Evolutionary conservation across 306 rosid genomes (phyloP), one percentile per base, ranked within the genome.

Genomic region (Biancaea sappan): DNA sequence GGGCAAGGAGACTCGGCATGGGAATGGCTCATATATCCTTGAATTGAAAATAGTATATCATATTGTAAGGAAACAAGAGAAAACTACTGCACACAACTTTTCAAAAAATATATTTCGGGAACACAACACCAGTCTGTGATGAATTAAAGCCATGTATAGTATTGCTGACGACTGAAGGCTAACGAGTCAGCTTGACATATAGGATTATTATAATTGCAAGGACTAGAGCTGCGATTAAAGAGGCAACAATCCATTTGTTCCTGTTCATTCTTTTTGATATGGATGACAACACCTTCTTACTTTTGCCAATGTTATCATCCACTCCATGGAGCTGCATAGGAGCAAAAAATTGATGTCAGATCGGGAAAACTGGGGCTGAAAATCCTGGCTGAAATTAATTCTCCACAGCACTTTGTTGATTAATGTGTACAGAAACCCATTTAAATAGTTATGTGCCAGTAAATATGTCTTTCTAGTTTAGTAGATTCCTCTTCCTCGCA

Each of bases 241-340:
- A 83, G 83, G 78, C 78, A 44, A 86, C 77, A 31, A 86, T 83
- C 86, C 91, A 86, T 78, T 88, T 86, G 74, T 84, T 83, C 76
- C 84, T 77, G 77, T 69, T 86, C 87, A 88, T 88, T 71, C 93
- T 88, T 73, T 70, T 90, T 31, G 87, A 83, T 84, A 88, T 88
- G 24, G 84, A 71, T 10, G 86, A 22, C 85, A 90, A 57, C 28
- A 88, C 66, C 82, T 73, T 90, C 86, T 83, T 86, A 73, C 88
- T 90, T 75, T 48, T 84, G 79, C 76, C 62, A 14, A 90, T 70
- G 56, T 76, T 83, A 44, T 86, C 93, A 66, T 90, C 91, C 70
- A 81, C 91, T 56, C 79, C 78, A 69, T 79, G 84, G 38, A 88
- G 78, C 92, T 90, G 83, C 25, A 80, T 21, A 0, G 4, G 5